phyloP scores from a whole-genome alignment of 177 flowering plant genomes.

The Vitis hybrid region DNA sequence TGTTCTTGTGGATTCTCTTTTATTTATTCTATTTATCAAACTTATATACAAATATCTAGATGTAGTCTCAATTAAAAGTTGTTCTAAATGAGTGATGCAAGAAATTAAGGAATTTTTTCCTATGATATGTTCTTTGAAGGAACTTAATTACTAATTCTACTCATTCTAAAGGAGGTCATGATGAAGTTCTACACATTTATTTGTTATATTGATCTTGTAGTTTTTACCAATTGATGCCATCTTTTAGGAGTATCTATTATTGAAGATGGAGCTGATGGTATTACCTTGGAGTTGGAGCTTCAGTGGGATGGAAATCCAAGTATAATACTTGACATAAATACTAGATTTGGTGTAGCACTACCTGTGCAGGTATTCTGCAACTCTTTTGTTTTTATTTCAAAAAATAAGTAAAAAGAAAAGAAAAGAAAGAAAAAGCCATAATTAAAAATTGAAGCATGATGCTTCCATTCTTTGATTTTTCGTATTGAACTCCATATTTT shows the following conservation, averaged over 20 bases:
- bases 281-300: slow-evolving; percentile 94
- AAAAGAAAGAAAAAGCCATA: too few species aligned
- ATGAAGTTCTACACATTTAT: background rate
- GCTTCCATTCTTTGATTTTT: too few species aligned
- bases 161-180: background rate
- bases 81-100: background rate
- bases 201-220: too few species aligned
- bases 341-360: slow-evolving; percentile 75
- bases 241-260: slow-evolving; percentile 72
- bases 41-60: too few species aligned
- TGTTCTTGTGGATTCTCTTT: too few species aligned
- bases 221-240: background rate
- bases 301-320: slow-evolving; percentile 98
- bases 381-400: background rate
- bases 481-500: too few species aligned
- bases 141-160: background rate
- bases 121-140: background rate
- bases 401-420: too few species aligned
- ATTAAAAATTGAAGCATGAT: too few species aligned
- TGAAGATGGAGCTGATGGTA: slow-evolving; percentile 70
- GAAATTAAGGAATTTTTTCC: background rate
- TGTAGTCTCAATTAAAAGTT: too few species aligned
- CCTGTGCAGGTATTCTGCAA: slow-evolving; percentile 74
- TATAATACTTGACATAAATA: slow-evolving; percentile 80
- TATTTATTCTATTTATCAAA: too few species aligned